Base-by-base conservation (phyloP, 2,329 filamentous ascomycete genomes). In the Calonectria ilicicola region DNA sequence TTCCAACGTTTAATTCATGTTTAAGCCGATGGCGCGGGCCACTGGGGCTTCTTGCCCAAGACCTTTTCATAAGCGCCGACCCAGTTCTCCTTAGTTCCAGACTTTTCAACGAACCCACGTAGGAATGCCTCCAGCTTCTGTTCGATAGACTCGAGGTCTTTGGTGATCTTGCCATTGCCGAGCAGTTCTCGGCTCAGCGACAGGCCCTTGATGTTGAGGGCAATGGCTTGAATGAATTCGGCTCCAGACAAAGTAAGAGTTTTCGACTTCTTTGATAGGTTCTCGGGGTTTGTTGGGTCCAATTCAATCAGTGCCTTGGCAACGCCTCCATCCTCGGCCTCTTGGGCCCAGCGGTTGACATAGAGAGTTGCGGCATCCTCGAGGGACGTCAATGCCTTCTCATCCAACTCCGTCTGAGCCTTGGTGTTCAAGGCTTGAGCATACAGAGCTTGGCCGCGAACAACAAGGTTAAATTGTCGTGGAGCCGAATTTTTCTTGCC, bases 181-280 rank as follows among this genome's bases (percentile, higher is more conserved):
- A 88, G 78, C 17, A 88, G 81, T 74, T 87, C 80, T 49, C 83
- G 80, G 17, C 89, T 87, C 72, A 86, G 72, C 47, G 85, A 82
- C 65, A 91, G 82, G 23, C 87, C 89, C 75, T 78, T 82, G 67
- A 84, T 81, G 70, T 81, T 82, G 69, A 84, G 80, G 8, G 80
- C 74, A 40, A 84, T 19, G 1, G 75, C 70, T 46, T 76, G 67
- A 12, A 84, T 67, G 70, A 82, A 83, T 17, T 76, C 72, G 44
- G 71, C 77, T 19, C 77, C 78, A 62, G 78, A 75, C 21, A 84
- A 67, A 8, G 56, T 64, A 21, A 65, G 27, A 19, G 40, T 17
- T 2, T 21, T 65, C 2, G 27, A 8, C 26, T 46, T 56, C n/a
- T 15, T 64, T 35, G 29, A 58, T 69, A 46, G 32, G 44, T 69